Evolutionary conservation across 2,329 filamentous ascomycete genomes (phyloP).

Genomic region (Apiospora malaysiana): DNA sequence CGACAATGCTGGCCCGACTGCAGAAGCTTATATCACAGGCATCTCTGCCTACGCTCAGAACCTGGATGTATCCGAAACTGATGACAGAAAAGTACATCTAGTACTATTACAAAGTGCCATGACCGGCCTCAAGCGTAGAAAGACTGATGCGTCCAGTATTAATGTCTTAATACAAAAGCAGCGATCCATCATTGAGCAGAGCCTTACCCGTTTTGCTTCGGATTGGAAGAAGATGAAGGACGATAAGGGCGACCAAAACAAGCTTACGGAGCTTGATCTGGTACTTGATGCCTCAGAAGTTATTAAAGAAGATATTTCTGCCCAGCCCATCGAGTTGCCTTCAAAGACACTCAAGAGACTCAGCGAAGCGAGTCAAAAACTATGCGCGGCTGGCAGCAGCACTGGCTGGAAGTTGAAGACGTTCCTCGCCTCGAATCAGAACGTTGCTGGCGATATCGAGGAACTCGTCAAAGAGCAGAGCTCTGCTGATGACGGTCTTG

Average conservation of each 20-base stretch:
- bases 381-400: conserved; percentile 28
- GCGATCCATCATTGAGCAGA: conserved; percentile 31
- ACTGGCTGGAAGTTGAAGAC: conserved; percentile 38
- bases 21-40: conserved; percentile 32
- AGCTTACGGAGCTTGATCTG: conserved; percentile 29
- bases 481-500: conserved; percentile 19
- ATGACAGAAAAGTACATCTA: conserved; percentile 28
- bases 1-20: conserved; percentile 31
- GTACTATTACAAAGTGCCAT: conserved; percentile 35
- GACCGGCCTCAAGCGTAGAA: conserved; percentile 28
- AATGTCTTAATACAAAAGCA: conserved; percentile 32
- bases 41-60: conserved; percentile 33
- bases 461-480: conserved; percentile 26
- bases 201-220: conserved; percentile 31
- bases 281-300: conserved; percentile 33
- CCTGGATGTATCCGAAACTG: conserved; percentile 26
- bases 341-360: conserved; percentile 30
- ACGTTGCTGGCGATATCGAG: background rate
- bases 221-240: conserved; percentile 26
- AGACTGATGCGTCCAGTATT: conserved; percentile 25
- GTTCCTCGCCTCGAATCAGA: conserved; percentile 35
- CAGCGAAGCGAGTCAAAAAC: conserved; percentile 30
- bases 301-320: conserved; percentile 26
- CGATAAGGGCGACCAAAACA: conserved; percentile 26
- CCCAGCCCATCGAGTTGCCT: conserved; percentile 31